Evolutionary conservation across 345 rosid genomes (phyloP).

Genomic region (Stellera chamaejasme): DNA sequence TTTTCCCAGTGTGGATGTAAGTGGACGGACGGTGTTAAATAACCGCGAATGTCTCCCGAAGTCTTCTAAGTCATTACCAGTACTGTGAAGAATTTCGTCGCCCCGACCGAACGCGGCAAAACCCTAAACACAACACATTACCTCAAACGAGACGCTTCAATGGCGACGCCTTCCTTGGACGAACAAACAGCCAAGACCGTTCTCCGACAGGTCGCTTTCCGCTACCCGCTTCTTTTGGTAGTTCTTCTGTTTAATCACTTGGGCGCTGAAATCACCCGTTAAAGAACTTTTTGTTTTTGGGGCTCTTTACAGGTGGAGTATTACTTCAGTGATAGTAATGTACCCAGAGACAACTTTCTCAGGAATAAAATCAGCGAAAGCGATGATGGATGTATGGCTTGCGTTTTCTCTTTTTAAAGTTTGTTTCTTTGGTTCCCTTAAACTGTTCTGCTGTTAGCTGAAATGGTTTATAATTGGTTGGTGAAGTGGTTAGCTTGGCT

Average conservation of each 20-base stretch:
- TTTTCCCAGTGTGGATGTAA: too few species aligned
- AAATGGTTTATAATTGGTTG: neutral
- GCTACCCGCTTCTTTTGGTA: too few species aligned
- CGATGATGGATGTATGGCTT: constrained; percentile 75
- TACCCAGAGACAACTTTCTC: constrained; percentile 74
- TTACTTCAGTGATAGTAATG: constrained; percentile 92
- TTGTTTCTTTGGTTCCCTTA: neutral
- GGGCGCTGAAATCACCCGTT: too few species aligned
- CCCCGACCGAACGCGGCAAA: too few species aligned
- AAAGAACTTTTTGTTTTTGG: too few species aligned
- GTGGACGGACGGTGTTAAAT: too few species aligned
- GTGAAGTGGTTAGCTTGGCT: constrained; percentile 71
- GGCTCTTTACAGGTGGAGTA: constrained; percentile 62
- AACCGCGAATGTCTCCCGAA: too few species aligned
- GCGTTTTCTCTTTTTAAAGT: neutral
- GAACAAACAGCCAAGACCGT: neutral
- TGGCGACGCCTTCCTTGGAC: constrained; percentile 1
- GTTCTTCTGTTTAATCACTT: too few species aligned
- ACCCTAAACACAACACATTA: too few species aligned
- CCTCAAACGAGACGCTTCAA: neutral
- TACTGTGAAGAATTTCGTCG: too few species aligned
- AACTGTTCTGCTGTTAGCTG: neutral
- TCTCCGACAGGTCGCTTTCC: neutral
- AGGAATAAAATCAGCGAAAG: constrained; percentile 50
- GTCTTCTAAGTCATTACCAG: too few species aligned